Percentiles rank a stretch among this genome's conserved stretches.
These are phyloP conservation scores for Cyclotella cryptica DNA, from an alignment of 108 stramenopile genomes.

Conservation along the genomic window DNA sequence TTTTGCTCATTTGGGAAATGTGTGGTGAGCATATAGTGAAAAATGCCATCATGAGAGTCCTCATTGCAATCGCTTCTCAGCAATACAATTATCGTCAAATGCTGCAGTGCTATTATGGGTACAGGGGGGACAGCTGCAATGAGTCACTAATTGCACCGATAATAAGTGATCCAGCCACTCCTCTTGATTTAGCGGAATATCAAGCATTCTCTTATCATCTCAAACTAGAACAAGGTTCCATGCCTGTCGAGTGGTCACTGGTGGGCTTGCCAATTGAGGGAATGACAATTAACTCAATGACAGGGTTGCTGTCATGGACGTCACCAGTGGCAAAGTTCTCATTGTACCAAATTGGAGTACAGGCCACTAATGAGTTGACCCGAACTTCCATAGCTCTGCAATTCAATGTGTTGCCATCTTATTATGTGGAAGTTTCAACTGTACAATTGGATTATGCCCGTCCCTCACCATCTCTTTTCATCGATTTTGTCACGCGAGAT, in stretches of 20 bases:
- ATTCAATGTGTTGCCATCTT: slow-evolving; percentile 25
- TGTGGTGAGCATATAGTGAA: too few relatives aligned
- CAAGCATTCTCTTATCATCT: slow-evolving; percentile 26
- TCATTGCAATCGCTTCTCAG: too few relatives aligned
- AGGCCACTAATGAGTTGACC: slow-evolving; percentile 36
- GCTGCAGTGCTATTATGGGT: slow-evolving; percentile 20
- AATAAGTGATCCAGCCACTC: not conserved
- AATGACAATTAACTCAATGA: slow-evolving; percentile 16
- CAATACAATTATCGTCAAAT: too few relatives aligned
- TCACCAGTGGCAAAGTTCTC: slow-evolving; percentile 9
- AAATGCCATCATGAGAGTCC: too few relatives aligned
- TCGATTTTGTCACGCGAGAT: slow-evolving; percentile 28
- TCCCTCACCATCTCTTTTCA: slow-evolving; percentile 26
- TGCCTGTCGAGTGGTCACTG: slow-evolving; percentile 31
- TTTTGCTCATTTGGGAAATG: slow-evolving; percentile 45
- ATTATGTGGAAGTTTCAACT: slow-evolving; percentile 31
- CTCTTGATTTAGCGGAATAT: slow-evolving; percentile 28
- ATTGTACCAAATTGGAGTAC: slow-evolving; percentile 4
- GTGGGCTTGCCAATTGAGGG: slow-evolving; percentile 15
- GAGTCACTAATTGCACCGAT: slow-evolving; percentile 29
- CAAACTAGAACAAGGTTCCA: slow-evolving; percentile 24
- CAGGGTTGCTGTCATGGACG: slow-evolving; percentile 24
- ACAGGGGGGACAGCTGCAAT: slow-evolving; percentile 19
- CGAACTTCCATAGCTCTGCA: not conserved
- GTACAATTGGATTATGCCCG: slow-evolving; percentile 2